These are phyloP conservation scores for Trametes versicolor DNA, from an alignment of 1,284 basidiomycete genomes.

Conservation along the genomic window DNA sequence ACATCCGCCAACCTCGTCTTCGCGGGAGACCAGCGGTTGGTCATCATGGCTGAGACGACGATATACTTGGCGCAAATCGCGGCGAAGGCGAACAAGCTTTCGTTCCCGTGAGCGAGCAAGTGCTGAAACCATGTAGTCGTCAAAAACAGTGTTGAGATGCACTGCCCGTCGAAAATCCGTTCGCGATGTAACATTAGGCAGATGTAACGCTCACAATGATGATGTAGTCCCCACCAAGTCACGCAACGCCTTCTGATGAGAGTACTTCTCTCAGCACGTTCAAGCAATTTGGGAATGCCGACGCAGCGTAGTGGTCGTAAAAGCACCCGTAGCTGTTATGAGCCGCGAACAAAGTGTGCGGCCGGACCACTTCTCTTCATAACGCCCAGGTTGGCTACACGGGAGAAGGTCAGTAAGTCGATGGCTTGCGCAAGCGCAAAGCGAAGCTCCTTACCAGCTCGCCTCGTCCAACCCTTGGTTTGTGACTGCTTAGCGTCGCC, in stretches of 20 bases:
- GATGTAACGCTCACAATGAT: not conserved
- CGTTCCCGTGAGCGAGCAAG: constrained; percentile 31
- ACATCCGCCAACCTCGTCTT: constrained; percentile 75
- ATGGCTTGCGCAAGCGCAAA: not conserved
- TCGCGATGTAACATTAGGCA: not conserved
- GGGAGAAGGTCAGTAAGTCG: not conserved
- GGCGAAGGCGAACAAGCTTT: constrained; percentile 47
- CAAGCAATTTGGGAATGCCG: not conserved
- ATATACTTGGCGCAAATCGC: constrained; percentile 70
- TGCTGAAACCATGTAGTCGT: not conserved
- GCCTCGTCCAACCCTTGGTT: constrained; percentile 47
- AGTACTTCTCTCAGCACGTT: too few species aligned
- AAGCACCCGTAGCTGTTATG: constrained; percentile 4
- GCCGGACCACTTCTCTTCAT: constrained; percentile 46
- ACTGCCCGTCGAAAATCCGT: not conserved
- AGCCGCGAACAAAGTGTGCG: constrained; percentile 41
- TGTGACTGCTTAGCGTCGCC: constrained; percentile 33
- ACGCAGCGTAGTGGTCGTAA: too few species aligned
- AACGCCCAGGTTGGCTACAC: constrained; percentile 43
- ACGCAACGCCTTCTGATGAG: not conserved
- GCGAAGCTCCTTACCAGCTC: constrained; percentile 39
- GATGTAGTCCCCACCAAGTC: not conserved
- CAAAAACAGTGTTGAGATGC: not conserved
- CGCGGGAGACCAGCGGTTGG: constrained; percentile 66
- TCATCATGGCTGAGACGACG: constrained; percentile 75